phyloP scores from a whole-genome alignment of 306 rosid species.

The Vigna nakashimae region DNA sequence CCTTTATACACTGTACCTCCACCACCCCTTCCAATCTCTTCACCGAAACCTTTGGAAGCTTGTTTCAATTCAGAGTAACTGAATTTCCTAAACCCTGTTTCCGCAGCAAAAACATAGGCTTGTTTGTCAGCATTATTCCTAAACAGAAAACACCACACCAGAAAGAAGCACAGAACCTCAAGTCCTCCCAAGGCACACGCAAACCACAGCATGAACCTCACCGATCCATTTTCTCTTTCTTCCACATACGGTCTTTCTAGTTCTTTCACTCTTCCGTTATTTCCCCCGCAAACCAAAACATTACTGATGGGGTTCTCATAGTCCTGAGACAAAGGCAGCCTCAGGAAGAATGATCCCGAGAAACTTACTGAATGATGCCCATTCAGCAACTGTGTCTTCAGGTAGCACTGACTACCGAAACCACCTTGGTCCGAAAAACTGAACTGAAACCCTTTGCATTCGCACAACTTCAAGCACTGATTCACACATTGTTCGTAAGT shows the following conservation, averaged over 20 bases:
- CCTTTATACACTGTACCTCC: slow-evolving; percentile 40
- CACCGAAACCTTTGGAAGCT: slow-evolving; percentile 30
- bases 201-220: slow-evolving; percentile 35
- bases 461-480: slow-evolving; percentile 3
- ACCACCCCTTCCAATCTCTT: slow-evolving; percentile 43
- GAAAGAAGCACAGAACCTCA: slow-evolving; percentile 11
- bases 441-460: slow-evolving; percentile 29
- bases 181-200: slow-evolving; percentile 40
- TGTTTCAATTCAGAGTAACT: slow-evolving; percentile 29
- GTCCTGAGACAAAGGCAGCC: not conserved
- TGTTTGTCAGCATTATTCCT: slow-evolving; percentile 2
- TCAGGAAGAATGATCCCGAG: not conserved
- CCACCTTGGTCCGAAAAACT: not conserved
- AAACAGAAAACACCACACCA: slow-evolving; percentile 33
- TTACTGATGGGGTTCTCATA: not conserved
- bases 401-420: not conserved
- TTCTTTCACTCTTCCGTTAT: not conserved
- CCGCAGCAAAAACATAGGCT: slow-evolving; percentile 25
- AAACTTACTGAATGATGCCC: not conserved
- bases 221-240: slow-evolving; percentile 15
- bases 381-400: slow-evolving; percentile 30
- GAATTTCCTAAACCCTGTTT: slow-evolving; percentile 29
- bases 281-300: not conserved
- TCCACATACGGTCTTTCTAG: not conserved
- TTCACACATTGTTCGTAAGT: slow-evolving; percentile 17